Evolutionary conservation across 2,329 filamentous ascomycete genomes (phyloP).

Genomic region (Aspergillus pseudonomiae): DNA sequence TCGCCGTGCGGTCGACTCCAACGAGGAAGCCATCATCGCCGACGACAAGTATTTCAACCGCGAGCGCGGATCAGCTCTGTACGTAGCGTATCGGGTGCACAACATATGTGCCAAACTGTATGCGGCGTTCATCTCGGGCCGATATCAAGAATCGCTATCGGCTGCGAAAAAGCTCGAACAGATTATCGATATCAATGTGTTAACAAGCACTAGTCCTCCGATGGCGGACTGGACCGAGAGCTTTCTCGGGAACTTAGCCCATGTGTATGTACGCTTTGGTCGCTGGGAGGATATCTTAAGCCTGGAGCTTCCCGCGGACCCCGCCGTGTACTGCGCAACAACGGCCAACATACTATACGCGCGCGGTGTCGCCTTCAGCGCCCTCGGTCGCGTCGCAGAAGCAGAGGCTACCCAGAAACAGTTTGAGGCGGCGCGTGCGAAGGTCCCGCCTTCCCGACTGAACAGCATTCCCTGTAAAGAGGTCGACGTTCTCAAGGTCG

Average conservation of each 20-base stretch:
- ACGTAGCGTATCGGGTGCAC: constrained; percentile 73
- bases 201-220: constrained; percentile 67
- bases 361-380: constrained; percentile 66
- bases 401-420: constrained; percentile 55
- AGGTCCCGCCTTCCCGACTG: constrained; percentile 62
- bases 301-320: constrained; percentile 59
- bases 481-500: constrained; percentile 61
- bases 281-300: constrained; percentile 68
- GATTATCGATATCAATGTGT: constrained; percentile 63
- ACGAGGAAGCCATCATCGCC: constrained; percentile 65
- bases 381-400: constrained; percentile 54
- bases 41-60: constrained; percentile 67
- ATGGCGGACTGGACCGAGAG: constrained; percentile 80
- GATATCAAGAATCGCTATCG: constrained; percentile 63
- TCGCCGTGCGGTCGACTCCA: constrained; percentile 66
- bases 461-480: neutral
- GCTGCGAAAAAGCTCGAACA: constrained; percentile 62
- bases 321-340: constrained; percentile 66
- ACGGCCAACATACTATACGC: constrained; percentile 70
- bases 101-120: constrained; percentile 75
- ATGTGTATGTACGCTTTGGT: constrained; percentile 73
- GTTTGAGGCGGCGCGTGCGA: constrained; percentile 55
- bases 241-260: constrained; percentile 67
- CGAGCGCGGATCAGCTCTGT: constrained; percentile 67
- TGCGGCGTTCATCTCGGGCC: constrained; percentile 73